These are phyloP conservation scores for Botryotinia narcissicola DNA, from an alignment of 2,329 filamentous ascomycete species.

Conservation along the genomic window DNA sequence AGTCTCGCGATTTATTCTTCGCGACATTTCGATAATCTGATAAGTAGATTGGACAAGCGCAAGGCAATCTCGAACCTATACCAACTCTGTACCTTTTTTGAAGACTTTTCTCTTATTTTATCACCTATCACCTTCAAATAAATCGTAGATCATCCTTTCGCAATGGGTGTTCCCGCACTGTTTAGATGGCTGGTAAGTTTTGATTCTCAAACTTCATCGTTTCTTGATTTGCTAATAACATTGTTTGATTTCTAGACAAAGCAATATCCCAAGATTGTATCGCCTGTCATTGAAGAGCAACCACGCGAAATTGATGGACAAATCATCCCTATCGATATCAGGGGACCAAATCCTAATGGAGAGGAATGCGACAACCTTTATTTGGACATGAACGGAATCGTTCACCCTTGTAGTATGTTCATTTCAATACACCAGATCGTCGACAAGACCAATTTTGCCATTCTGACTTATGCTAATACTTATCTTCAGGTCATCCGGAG, in stretches of 20 bases:
- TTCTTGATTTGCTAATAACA: slow-evolving; percentile 8
- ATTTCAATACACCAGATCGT: neutral
- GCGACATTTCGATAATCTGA: neutral
- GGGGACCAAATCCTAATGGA: slow-evolving; percentile 86
- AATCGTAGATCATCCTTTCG: slow-evolving; percentile 7
- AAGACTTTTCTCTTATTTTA: neutral
- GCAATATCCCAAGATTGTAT: slow-evolving; percentile 98
- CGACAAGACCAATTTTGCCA: neutral
- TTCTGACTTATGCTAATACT: neutral
- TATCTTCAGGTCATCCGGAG: slow-evolving; percentile 66
- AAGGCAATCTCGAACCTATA: slow-evolving; percentile 4
- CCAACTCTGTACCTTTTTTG: neutral
- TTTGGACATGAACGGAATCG: slow-evolving; percentile 99
- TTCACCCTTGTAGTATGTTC: slow-evolving; percentile 76
- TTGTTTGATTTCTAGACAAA: slow-evolving; percentile 53
- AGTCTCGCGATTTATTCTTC: neutral
- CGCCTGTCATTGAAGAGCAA: slow-evolving; percentile 81
- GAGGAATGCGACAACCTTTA: slow-evolving; percentile 98
- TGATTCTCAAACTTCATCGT: neutral
- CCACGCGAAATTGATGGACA: slow-evolving; percentile 80
- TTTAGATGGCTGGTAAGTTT: slow-evolving; percentile 77
- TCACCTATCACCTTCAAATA: neutral
- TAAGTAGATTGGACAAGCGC: neutral
- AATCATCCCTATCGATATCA: slow-evolving; percentile 80
- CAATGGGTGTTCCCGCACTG: slow-evolving; percentile 39